Evolutionary conservation across 768 basidiomycete genomes (phyloP), one percentile per base, ranked within the genome.

Genomic region (Hygrophorus russula): DNA sequence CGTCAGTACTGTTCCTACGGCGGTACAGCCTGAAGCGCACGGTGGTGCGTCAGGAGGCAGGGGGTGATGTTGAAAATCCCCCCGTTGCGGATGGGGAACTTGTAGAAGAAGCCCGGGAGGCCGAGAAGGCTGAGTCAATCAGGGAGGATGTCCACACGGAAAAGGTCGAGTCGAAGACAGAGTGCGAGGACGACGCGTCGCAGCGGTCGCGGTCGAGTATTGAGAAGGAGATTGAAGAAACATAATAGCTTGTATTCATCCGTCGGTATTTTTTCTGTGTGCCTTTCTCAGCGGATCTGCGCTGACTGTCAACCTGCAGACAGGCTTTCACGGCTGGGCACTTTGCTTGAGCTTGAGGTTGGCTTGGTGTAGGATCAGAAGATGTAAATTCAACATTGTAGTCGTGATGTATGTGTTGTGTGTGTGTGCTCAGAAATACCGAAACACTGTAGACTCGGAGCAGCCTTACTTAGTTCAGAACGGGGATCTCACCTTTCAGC

Each of bases 1-100:
- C 28, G 34, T 28, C 47, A 79, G 76, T 73, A 10, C 49, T 82
- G 20, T 71, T 80, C 50, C 44, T 85, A 18, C 68, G 75, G 41
- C 64, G 65, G 19, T 84, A 85, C 57, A 69, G 76, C 24, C 60
- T 85, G 20, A 59, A 73, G 37, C 70, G 80, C 2, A 66, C 63
- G 30, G 59, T 69, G 24, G 66, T 76, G n/a, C 66, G 58, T 15
- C 24, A 24, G 7, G 24, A 7, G 7, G 24, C 24, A 7, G 24
- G 4, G 24, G 61, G 60, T 56, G 50, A 13, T 49, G 56, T n/a
- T 42, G 12, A 4, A 55, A 52, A 42, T 13, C 4, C 12, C 19
- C 37, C 19, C 20, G 36, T 20, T 2, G 42, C 51, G 2, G 31
- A 12, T 37, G 14, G 4, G 37, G 6, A 9, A 14, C 48, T 52